A percentile compares a stretch with the other conserved stretches of the same genome.
Conservation (phyloP, 257 asterid genomes). For the Solanum peruvianum region DNA sequence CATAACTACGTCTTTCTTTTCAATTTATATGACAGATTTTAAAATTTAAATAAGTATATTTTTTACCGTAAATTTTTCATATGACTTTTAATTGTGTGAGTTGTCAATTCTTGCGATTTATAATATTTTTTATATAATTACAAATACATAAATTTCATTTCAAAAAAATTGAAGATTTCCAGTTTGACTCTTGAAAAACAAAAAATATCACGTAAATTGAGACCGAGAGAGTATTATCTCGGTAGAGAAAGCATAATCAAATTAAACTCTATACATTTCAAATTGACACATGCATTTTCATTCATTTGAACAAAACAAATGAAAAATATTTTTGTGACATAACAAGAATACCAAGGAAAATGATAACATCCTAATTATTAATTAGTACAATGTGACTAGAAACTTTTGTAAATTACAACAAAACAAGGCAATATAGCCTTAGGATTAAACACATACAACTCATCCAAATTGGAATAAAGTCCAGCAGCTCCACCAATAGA, state of each 20-base stretch:
- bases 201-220: no score
- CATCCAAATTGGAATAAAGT: constrained; percentile 70
- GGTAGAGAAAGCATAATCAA: not conserved
- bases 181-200: accelerated
- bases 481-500: constrained; percentile 58
- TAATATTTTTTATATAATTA: no score
- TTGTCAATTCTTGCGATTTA: no score
- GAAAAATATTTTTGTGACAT: not conserved
- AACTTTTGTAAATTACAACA: constrained; percentile 63
- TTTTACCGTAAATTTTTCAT: no score
- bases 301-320: not conserved
- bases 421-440: constrained; percentile 91
- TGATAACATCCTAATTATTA: no score
- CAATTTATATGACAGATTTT: no score
- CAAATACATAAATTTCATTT: no score
- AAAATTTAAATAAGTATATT: no score
- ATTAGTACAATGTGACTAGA: constrained; percentile 14
- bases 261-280: not conserved
- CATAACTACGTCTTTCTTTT: not conserved
- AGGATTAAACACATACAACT: constrained; percentile 63
- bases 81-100: no score
- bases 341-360: not conserved
- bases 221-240: accelerated
- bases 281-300: not conserved
- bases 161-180: no score